These are phyloP conservation scores for Lasiosphaeriaceae sp. DNA, from an alignment of 495 filamentous ascomycete species.

Conservation along the genomic window DNA sequence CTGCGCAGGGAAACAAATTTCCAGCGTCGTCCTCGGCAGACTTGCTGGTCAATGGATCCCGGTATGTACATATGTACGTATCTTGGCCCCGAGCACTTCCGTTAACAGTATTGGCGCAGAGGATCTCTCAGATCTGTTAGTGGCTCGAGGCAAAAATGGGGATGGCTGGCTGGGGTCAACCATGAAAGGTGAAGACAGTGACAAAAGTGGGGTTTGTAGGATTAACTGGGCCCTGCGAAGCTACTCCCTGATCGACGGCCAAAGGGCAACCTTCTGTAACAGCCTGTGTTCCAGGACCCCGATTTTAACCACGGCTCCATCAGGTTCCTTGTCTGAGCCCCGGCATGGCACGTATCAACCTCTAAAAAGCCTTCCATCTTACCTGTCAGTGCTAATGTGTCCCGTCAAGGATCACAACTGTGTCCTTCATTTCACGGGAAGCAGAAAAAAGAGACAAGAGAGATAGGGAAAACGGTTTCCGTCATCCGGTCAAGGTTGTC, in stretches of 20 bases:
- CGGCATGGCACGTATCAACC: constrained; percentile 22
- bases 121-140: too few relatives aligned
- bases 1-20: not conserved
- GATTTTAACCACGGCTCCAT: constrained; percentile 19
- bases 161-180: not conserved
- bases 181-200: not conserved
- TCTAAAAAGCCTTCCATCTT: constrained; percentile 5
- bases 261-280: constrained; percentile 25
- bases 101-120: too few relatives aligned
- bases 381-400: not conserved
- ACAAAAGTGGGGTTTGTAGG: not conserved
- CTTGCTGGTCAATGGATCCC: too few relatives aligned
- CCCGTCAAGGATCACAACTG: not conserved
- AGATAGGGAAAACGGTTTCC: constrained; percentile 11
- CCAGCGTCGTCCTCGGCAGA: not conserved
- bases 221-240: constrained; percentile 2
- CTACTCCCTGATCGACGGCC: constrained; percentile 26
- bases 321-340: constrained; percentile 26
- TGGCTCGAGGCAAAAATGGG: not conserved
- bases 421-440: not conserved
- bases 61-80: too few relatives aligned
- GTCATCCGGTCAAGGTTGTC: constrained; percentile 9
- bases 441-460: not conserved
- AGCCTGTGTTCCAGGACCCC: constrained; percentile 27
- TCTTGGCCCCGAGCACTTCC: too few relatives aligned